A percentile compares a stretch with the other conserved stretches of the same genome.
These are phyloP conservation scores for Collybia nuda DNA, from an alignment of 768 basidiomycete genomes.

Conservation along the genomic window DNA sequence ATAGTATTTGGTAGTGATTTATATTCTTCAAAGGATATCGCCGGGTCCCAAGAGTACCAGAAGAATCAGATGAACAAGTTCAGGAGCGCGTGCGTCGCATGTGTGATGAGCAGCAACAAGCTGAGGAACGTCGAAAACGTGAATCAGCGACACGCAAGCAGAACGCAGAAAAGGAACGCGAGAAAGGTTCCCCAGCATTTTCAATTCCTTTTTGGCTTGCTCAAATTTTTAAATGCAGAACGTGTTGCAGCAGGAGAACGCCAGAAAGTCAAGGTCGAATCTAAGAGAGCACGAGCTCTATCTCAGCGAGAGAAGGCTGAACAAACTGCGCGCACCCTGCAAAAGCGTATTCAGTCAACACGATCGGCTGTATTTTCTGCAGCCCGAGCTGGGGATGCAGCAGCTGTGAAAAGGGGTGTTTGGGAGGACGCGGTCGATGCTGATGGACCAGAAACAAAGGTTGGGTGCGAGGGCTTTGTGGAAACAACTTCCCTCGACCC, in stretches of 20 bases:
- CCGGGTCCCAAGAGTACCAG: constrained; percentile 20
- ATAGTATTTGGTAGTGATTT: not conserved
- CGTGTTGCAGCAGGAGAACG: constrained; percentile 56
- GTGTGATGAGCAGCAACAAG: constrained; percentile 55
- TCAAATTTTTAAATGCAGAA: constrained; percentile 33
- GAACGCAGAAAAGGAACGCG: constrained; percentile 42
- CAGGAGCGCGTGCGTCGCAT: constrained; percentile 46
- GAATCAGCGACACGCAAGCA: constrained; percentile 52
- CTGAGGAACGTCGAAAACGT: constrained; percentile 49
- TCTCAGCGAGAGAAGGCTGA: constrained; percentile 49
- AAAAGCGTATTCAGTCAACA: constrained; percentile 49
- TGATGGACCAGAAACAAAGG: constrained; percentile 66
- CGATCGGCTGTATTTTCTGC: constrained; percentile 68
- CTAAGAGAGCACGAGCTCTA: constrained; percentile 57
- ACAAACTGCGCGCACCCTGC: constrained; percentile 43
- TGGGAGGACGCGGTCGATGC: constrained; percentile 74
- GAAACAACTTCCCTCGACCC: constrained; percentile 46
- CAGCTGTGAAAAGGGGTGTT: constrained; percentile 59
- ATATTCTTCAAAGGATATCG: constrained; percentile 8
- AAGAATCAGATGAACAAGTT: constrained; percentile 54
- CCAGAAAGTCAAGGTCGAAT: constrained; percentile 51
- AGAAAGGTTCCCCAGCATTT: constrained; percentile 29
- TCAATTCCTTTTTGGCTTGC: not conserved
- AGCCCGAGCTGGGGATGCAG: constrained; percentile 53
- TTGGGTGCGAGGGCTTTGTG: constrained; percentile 53